Base-by-base conservation (phyloP, 2,329 filamentous ascomycete species). In the Raffaelea arxii region DNA sequence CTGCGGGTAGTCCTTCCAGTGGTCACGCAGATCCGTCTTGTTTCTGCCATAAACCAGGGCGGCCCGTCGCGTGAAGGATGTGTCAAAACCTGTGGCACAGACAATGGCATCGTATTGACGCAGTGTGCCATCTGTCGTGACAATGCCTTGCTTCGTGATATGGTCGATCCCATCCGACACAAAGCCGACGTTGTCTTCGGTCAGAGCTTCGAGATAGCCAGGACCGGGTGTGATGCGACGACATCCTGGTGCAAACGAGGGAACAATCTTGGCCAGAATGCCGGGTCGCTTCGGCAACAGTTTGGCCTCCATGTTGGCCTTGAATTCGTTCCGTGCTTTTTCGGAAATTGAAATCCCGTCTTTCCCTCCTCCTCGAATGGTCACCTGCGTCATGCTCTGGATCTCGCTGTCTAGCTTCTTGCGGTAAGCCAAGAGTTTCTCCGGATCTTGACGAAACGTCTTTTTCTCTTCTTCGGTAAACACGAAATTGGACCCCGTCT, bases 191-290 rank as follows among this genome's bases (percentile, higher is more conserved):
- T 76, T 74, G 16, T 62, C 57, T 47, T 65, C 50, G 3, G 59
- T 59, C 40, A 73, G 58, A 6, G 63, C 61, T 49, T 69, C 65
- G 25, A 69, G 55, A 52, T 65, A 69, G 3, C 65, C 64, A 38
- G 65, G 61, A 2, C 65, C 67, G 0, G 67, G 68, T 0, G 66
- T 66, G 40, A 69, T 60, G 2, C 65, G 62, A 46, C 59, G 61
- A 56, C 59, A 69, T 6, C 71, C 70, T 7, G 66, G 65, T 2
- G 61, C 59, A 57, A 67, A 74, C 30, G 55, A 58, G 6, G 65
- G 66, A 25, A 62, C 61, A 14, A 76, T 63, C 30, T 66, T 60
- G 7, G 71, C 61, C 2, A 62, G 59, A 4, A 76, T 56, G 11
- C 68, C 65, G 1, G 69, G 64, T 27, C 69, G 62, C 7, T 62